A percentile compares a stretch with the other conserved stretches of the same genome.
Conservation (phyloP, 495 filamentous ascomycete genomes). For the Tetracladium marchalianum region DNA sequence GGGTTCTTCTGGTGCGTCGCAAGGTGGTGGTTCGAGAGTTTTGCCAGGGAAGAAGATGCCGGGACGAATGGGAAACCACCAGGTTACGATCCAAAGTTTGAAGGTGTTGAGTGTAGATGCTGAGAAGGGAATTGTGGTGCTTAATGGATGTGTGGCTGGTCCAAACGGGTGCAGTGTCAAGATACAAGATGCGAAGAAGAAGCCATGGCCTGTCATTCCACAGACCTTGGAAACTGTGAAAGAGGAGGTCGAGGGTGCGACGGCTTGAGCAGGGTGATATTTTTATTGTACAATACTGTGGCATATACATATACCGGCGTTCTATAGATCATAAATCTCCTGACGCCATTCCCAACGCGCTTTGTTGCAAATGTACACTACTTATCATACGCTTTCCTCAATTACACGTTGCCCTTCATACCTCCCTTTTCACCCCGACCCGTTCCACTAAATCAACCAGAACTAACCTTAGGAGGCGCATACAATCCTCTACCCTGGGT, state of each 20-base stretch:
- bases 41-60: constrained; percentile 96
- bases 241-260: constrained; percentile 10
- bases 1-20: constrained; percentile 76
- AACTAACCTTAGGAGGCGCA: constrained; percentile 11
- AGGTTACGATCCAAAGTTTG: constrained; percentile 80
- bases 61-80: constrained; percentile 82
- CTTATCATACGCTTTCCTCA: constrained; percentile 11
- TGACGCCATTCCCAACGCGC: constrained; percentile 14
- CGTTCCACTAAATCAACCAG: too few species aligned
- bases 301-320: constrained; percentile 18
- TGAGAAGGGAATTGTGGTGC: constrained; percentile 75
- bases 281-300: constrained; percentile 22
- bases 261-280: constrained; percentile 17
- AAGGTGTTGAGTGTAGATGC: constrained; percentile 80
- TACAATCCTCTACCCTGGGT: constrained; percentile 19
- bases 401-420: constrained; percentile 33
- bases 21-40: constrained; percentile 87
- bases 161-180: constrained; percentile 75
- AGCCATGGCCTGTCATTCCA: constrained; percentile 58
- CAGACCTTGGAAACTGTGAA: constrained; percentile 6
- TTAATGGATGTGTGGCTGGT: constrained; percentile 76
- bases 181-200: constrained; percentile 88
- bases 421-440: constrained; percentile 17
- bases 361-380: background rate
- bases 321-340: constrained; percentile 14